Percentiles rank a stretch among this genome's conserved stretches.
Conservation (phyloP, 768 basidiomycete species). For the Psilocybe tampanensis region DNA sequence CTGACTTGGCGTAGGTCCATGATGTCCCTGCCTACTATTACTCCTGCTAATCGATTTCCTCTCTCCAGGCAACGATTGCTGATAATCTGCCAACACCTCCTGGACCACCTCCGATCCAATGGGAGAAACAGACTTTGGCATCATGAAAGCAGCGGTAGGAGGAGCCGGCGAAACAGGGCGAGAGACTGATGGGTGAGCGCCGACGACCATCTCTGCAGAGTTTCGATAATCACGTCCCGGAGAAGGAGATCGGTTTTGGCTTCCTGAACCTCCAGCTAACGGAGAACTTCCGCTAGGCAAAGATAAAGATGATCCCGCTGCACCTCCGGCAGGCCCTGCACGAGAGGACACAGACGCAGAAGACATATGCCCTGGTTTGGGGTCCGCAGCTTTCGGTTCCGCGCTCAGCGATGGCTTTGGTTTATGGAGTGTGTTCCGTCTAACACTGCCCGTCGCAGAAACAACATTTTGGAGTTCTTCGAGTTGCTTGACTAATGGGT, state of each 20-base stretch:
- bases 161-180: constrained; percentile 75
- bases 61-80: constrained; percentile 89
- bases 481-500: constrained; percentile 70
- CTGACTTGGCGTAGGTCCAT: constrained; percentile 18
- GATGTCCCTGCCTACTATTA: constrained; percentile 39
- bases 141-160: constrained; percentile 77
- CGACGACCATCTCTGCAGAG: constrained; percentile 80
- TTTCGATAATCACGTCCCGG: constrained; percentile 66
- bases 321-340: constrained; percentile 16
- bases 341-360: constrained; percentile 23
- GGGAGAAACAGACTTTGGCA: constrained; percentile 53
- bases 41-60: constrained; percentile 58
- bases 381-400: constrained; percentile 24
- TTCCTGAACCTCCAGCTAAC: constrained; percentile 23
- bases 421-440: constrained; percentile 45
- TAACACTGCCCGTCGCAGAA: constrained; percentile 46
- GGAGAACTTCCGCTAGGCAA: constrained; percentile 29
- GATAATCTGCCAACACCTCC: constrained; percentile 75
- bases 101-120: constrained; percentile 61
- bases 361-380: constrained; percentile 26
- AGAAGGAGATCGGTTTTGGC: constrained; percentile 29
- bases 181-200: constrained; percentile 67
- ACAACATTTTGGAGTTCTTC: constrained; percentile 55
- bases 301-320: constrained; percentile 35
- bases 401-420: constrained; percentile 22